These are phyloP conservation scores for Ceraceosorus guamensis DNA, from an alignment of 1,284 basidiomycete species.

Conservation along the genomic window DNA sequence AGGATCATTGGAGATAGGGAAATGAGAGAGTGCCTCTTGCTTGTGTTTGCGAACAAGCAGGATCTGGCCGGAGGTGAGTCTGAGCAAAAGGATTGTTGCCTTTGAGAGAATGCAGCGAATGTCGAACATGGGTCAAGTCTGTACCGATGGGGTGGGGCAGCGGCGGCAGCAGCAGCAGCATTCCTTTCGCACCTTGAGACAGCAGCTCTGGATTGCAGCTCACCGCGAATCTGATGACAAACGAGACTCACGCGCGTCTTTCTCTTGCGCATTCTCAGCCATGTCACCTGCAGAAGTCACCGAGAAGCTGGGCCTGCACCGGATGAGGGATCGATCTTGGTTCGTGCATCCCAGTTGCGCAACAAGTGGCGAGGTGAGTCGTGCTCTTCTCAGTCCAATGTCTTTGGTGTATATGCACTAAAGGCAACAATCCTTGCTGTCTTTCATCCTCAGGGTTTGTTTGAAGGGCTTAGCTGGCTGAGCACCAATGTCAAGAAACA, in stretches of 20 bases:
- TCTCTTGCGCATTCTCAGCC: slow-evolving; percentile 51
- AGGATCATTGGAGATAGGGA: slow-evolving; percentile 99
- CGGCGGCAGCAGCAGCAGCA: no score
- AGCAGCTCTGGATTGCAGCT: no score
- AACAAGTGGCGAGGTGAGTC: slow-evolving; percentile 72
- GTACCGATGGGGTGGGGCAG: no score
- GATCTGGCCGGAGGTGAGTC: slow-evolving; percentile 69
- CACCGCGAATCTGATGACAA: no score
- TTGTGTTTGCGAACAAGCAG: slow-evolving; percentile 99
- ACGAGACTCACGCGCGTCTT: no score
- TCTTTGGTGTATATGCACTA: not conserved
- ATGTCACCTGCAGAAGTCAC: slow-evolving; percentile 99
- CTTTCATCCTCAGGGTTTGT: slow-evolving; percentile 17
- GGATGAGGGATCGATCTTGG: slow-evolving; percentile 78
- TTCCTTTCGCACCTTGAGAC: no score
- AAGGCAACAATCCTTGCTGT: not conserved
- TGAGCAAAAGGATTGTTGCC: slow-evolving; percentile 40
- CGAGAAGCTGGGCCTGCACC: slow-evolving; percentile 97
- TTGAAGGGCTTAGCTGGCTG: slow-evolving; percentile 42
- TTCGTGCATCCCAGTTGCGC: slow-evolving; percentile 99
- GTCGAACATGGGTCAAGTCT: not conserved
- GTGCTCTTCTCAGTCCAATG: not conserved
- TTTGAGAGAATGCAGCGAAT: not conserved
- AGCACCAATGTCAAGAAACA: slow-evolving; percentile 28
- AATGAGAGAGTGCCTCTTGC: slow-evolving; percentile 92